These are phyloP conservation scores for Hansenula sp. DNA, from an alignment of 1,139 yeast species.

Conservation along the genomic window DNA sequence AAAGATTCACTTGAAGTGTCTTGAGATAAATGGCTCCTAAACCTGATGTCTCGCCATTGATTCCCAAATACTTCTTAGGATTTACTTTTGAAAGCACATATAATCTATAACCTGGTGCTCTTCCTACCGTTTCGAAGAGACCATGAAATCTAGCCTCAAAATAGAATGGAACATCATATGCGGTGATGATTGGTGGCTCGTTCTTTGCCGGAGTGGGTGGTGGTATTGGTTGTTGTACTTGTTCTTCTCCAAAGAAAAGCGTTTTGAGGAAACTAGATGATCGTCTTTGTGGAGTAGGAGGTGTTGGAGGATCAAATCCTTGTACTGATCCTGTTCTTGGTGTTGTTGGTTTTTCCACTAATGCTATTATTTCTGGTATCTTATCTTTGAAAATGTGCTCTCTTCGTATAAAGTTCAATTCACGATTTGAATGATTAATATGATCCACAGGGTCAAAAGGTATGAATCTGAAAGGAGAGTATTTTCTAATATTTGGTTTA, in stretches of 20 bases:
- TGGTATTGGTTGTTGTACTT: not conserved
- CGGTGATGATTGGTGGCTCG: constrained; percentile 27
- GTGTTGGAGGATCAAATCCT: constrained; percentile 12
- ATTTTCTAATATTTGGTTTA: constrained; percentile 43
- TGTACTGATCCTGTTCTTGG: too few species aligned
- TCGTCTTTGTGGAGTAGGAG: constrained; percentile 4
- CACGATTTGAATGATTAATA: constrained; percentile 26
- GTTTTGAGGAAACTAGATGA: constrained; percentile 3
- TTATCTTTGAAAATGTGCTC: constrained; percentile 35
- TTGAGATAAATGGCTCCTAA: constrained; percentile 43
- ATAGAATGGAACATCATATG: constrained; percentile 38
- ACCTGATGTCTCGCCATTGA: constrained; percentile 41
- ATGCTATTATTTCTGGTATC: constrained; percentile 42
- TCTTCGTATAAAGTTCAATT: constrained; percentile 35
- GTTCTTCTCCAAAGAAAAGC: constrained; percentile 4
- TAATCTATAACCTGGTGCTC: constrained; percentile 37
- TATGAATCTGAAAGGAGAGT: constrained; percentile 47
- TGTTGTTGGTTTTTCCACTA: constrained; percentile 19
- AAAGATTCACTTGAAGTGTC: constrained; percentile 33
- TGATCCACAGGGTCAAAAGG: constrained; percentile 43
- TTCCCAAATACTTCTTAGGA: constrained; percentile 36
- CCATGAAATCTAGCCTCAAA: constrained; percentile 40
- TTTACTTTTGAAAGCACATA: constrained; percentile 32
- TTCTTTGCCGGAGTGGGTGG: constrained; percentile 3
- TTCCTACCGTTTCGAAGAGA: constrained; percentile 35